Percentiles rank a stretch among this genome's conserved stretches.
phyloP scores from a whole-genome alignment of 2,329 filamentous ascomycete genomes.

The Rhynchosporium agropyri region DNA sequence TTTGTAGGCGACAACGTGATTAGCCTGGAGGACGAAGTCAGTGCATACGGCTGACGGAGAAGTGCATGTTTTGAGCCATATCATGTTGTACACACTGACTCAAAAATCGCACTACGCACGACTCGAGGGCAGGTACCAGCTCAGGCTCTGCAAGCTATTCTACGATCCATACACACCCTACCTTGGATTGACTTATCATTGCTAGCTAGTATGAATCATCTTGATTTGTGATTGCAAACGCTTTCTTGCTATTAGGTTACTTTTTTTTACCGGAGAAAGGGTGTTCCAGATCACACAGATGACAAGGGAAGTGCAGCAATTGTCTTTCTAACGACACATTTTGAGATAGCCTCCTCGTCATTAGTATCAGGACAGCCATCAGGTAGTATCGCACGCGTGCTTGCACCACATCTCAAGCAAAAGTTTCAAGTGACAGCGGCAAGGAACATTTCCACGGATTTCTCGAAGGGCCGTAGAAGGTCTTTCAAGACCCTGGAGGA shows the following conservation, averaged over 20 bases:
- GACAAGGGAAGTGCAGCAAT: conserved; percentile 12
- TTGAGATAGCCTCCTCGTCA: conserved; percentile 6
- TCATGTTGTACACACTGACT: conserved; percentile 31
- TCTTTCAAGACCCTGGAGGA: conserved; percentile 34
- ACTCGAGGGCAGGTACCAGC: conserved; percentile 33
- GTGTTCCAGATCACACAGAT: neutral
- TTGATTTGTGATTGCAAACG: neutral
- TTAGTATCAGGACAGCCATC: conserved; percentile 25
- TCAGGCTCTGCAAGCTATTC: neutral
- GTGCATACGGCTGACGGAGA: conserved; percentile 34
- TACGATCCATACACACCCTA: neutral
- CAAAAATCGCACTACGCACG: conserved; percentile 29
- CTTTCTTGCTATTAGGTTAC: neutral
- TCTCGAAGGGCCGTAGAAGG: conserved; percentile 48
- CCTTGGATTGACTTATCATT: neutral
- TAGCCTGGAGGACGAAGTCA: conserved; percentile 33
- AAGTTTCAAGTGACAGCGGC: conserved; percentile 47
- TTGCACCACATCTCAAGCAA: conserved; percentile 37
- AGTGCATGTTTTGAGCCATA: conserved; percentile 32
- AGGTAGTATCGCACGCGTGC: conserved; percentile 34
- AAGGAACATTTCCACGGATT: conserved; percentile 41
- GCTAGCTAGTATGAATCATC: neutral
- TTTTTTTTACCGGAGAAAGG: neutral
- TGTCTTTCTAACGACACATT: conserved; percentile 17
- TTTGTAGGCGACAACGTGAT: conserved; percentile 40